Base-by-base conservation (phyloP, 345 rosid species). In the Aethionema arabicum region DNA sequence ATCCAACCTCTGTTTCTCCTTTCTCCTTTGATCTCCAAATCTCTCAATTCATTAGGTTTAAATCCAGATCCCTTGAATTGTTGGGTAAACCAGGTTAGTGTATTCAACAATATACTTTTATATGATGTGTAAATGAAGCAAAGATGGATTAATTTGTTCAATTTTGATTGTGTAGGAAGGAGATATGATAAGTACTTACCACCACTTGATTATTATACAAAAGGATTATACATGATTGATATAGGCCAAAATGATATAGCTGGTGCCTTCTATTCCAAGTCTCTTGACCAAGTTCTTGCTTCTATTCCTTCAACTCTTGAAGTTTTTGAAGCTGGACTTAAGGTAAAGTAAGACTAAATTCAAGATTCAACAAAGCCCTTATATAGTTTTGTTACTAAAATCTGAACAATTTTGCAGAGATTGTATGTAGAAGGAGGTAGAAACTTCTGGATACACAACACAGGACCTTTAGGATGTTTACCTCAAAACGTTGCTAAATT, bases 221-320 rank as follows among this genome's bases (percentile, higher is more conserved):
- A 80, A 77, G 95, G 83, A 27, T 79, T 92, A 8, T 87, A 92
- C 79, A 85, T 80, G 91, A 81, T 92, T 52, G 99, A 93, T 36
- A 87, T 93, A 8, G 97, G 99, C 35, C 97, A 93, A 79, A 93
- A 93, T 65, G 99, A 93, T 79, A 75, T 93, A 52, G 99, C 96
- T 49, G 97, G 99, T 68, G 85, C 91, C 46, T 93, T 93, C 59
- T 93, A 93, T 59, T 93, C 99, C 41, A 90, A 87, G 64, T 74
- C 95, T 54, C 78, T 72, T 27, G 96, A 93, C 59, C 97, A 93
- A 76, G 67, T 93, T 12, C 66, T 90, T 53, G 99, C 95, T 27
- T 79, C 75, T 13, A 79, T 90, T 65, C 99, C 99, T 0, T 57
- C 77, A 11, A 78, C 74, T 63, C 74, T 93, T 73, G 61, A 70